Base-by-base conservation (phyloP, 2,329 filamentous ascomycete species). In the Penicillium occitanis region DNA sequence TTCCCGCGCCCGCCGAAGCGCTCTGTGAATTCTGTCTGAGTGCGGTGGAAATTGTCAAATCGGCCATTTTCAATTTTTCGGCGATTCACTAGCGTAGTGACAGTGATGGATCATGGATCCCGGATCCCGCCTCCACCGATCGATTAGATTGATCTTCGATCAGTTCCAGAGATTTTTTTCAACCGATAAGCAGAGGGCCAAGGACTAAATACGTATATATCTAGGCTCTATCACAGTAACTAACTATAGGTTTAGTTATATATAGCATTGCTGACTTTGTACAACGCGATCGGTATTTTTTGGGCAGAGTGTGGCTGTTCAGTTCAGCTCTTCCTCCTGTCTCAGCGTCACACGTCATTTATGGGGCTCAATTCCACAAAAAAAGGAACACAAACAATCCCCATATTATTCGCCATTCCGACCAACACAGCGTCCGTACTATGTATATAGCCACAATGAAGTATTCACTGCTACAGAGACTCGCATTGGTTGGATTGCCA, bases 221-320 rank as follows among this genome's bases (percentile, higher is more conserved):
- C 2, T 53, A 25, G 25, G 3, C 25, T 25, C 6, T 17, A 17
- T 5, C 11, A 6, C 4, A 48, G 10, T 25, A 25, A 13, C 3
- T 48, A n/a, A 13, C 3, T 48, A n/a, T 5, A 5, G n/a, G 50
- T 33, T n/a, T 8, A 19, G 19, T 19, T 19, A 8, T 53, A 28
- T 10, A 22, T 25, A 25, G 8, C 11, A 48, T 11, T 33, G 50
- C 28, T 55, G 51, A 35, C 51, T 33, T 5, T 25, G 48, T 51
- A 30, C 46, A 33, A 11, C 25, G 10, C 50, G 17, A 33, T 14
- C 1, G 28, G 25, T 57, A 4, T 35, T 19, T 14, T 55, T 19
- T 22, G 53, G 53, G 22, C 2, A 11, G n/a, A 57, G 53, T 37
- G 53, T 57, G 53, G 53, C 53, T 57, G 53, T 57, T 57, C 53